Percentiles rank a stretch among this genome's conserved stretches.
Evolutionary conservation across 208 protist species (phyloP).

Genomic region (Lotmaria passim): DNA sequence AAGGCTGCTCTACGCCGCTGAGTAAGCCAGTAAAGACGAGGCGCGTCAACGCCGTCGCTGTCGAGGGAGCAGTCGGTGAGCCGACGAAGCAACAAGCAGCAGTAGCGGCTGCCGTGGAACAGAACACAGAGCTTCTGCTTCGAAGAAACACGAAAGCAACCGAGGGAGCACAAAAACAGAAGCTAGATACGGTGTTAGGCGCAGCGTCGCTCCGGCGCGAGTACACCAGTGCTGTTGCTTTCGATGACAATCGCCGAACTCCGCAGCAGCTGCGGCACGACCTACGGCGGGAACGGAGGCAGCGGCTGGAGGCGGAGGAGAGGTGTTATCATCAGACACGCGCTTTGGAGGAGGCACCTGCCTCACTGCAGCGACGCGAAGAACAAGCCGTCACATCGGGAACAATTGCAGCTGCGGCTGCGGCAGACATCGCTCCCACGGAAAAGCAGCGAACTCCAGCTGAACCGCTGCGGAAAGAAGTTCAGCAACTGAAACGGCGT

Average conservation of each 20-base stretch:
- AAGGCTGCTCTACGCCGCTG: conserved; percentile 10
- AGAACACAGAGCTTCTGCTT: not conserved
- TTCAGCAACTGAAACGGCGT: conserved; percentile 11
- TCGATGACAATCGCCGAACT: not conserved
- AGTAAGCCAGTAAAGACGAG: not conserved
- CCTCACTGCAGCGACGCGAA: not conserved
- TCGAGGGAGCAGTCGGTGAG: not conserved
- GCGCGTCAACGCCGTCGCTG: not conserved
- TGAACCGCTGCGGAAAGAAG: not conserved
- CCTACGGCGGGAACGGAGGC: conserved; percentile 13
- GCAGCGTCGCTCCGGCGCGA: conserved; percentile 3
- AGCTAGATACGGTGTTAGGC: not conserved
- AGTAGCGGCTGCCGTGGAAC: too few species aligned
- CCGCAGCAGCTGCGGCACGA: conserved; percentile 15
- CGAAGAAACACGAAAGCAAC: not conserved
- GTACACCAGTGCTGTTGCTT: not conserved
- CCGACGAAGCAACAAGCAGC: not conserved
- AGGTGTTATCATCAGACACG: not conserved
- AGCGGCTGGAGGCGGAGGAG: conserved; percentile 17
- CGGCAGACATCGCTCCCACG: not conserved
- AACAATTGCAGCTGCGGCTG: not conserved
- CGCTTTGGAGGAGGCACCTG: conserved; percentile 1
- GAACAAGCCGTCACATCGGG: not conserved
- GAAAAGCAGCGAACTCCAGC: not conserved
- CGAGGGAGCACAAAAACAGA: not conserved